Conservation (phyloP, 768 basidiomycete species). For the Leccinum subtestaceum region DNA sequence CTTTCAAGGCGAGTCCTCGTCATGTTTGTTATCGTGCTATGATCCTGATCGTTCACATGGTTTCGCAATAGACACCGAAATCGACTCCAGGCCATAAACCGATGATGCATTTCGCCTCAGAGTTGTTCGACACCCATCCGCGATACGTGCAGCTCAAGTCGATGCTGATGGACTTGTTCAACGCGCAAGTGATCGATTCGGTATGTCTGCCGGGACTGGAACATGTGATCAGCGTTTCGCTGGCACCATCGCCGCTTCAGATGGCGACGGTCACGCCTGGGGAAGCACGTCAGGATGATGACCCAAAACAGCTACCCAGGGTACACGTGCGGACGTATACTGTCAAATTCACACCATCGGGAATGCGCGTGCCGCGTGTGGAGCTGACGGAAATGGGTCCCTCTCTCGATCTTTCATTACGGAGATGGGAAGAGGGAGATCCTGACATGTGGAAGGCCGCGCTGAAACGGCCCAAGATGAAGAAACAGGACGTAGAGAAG, state of each 20-base stretch:
- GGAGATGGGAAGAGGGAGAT: conserved; percentile 74
- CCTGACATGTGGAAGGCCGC: conserved; percentile 78
- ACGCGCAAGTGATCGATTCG: conserved; percentile 78
- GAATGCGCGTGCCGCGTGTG: conserved; percentile 75
- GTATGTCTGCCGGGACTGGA: conserved; percentile 84
- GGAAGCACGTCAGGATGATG: conserved; percentile 37
- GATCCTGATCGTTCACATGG: not conserved
- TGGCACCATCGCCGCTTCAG: conserved; percentile 56
- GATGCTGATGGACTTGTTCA: conserved; percentile 86
- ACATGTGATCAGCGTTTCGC: conserved; percentile 81
- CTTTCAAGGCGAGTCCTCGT: conserved; percentile 70
- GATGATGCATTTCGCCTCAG: conserved; percentile 92
- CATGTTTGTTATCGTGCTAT: not conserved
- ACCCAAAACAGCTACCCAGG: conserved; percentile 58
- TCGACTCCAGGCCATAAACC: conserved; percentile 88
- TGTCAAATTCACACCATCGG: conserved; percentile 67
- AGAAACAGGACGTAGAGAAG: conserved; percentile 82
- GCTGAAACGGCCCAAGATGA: conserved; percentile 80
- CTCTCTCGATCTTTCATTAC: conserved; percentile 75
- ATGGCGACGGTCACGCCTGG: not conserved
- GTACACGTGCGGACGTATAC: conserved; percentile 90
- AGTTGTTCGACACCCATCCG: conserved; percentile 92
- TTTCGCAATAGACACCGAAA: conserved; percentile 64
- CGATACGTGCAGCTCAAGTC: conserved; percentile 91
- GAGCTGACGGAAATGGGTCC: conserved; percentile 91